These are phyloP conservation scores for Curvularia sp. DNA, from an alignment of 2,329 filamentous ascomycete species.

Conservation along the genomic window DNA sequence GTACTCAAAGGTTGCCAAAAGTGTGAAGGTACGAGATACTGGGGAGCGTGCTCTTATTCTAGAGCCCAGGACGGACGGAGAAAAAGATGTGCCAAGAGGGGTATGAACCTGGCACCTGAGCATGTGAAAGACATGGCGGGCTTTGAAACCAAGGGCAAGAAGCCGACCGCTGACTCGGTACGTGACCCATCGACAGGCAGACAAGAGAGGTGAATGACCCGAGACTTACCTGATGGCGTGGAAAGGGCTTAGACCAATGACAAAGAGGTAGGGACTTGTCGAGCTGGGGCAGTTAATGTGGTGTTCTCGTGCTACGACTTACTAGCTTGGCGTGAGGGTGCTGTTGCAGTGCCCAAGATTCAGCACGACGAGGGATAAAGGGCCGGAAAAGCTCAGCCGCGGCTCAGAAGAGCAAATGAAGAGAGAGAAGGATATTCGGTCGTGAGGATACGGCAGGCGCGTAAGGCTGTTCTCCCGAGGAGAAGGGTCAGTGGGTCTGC, in stretches of 20 bases:
- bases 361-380: slow-evolving; percentile 27
- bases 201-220: slow-evolving; percentile 38
- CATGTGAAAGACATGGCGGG: slow-evolving; percentile 46
- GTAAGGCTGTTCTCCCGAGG: slow-evolving; percentile 38
- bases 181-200: slow-evolving; percentile 38
- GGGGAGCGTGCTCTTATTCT: slow-evolving; percentile 35
- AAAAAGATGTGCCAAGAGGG: slow-evolving; percentile 31
- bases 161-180: slow-evolving; percentile 44
- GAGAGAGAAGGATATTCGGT: slow-evolving; percentile 38
- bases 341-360: slow-evolving; percentile 17
- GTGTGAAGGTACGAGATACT: slow-evolving; percentile 20
- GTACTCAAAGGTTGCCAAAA: slow-evolving; percentile 31
- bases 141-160: slow-evolving; percentile 38
- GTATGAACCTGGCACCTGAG: slow-evolving; percentile 25
- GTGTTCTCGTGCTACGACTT: slow-evolving; percentile 28
- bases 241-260: slow-evolving; percentile 23
- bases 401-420: slow-evolving; percentile 11
- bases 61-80: slow-evolving; percentile 45
- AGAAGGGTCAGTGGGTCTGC: slow-evolving; percentile 35
- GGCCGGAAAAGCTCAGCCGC: slow-evolving; percentile 41
- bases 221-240: slow-evolving; percentile 38
- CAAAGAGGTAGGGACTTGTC: slow-evolving; percentile 16
- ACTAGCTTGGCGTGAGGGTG: slow-evolving; percentile 26
- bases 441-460: slow-evolving; percentile 44
- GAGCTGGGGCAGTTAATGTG: slow-evolving; percentile 38